Evolutionary conservation across 169 alveolate genomes (phyloP), one percentile per base, ranked within the genome.

Genomic region (Hammondia hammondi): DNA sequence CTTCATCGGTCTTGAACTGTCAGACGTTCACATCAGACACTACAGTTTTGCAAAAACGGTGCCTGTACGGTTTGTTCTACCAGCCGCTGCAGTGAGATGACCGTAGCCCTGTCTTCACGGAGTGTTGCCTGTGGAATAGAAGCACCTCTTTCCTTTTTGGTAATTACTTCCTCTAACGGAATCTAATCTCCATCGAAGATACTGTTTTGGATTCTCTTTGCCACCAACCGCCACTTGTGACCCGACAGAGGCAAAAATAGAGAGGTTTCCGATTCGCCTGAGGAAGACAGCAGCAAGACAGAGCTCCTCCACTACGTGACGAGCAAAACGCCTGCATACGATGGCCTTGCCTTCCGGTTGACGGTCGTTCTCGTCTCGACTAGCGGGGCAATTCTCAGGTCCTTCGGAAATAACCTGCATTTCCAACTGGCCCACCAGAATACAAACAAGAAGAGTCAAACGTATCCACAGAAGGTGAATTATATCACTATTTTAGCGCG

Each of bases 281-380:
- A 52, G 81, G 81, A 48, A 27, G 81, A 56, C 92, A 56, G 81
- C 92, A 39, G 81, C 35, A 21, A 10, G 52, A 87, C 81, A 29
- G 92, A 87, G 48, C 81, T 87, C 48, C 56, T 87, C 61, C 92
- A 87, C 81, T 87, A 52, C 56, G 92, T 87, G 56, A 87, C 81
- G 32, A 52, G 81, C 45, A 19, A 52, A 35, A 32, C 92, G 45
- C 56, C 73, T 6, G 56, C n/a, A 19, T 87, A 87, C 81, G 92
- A 87, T 72, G 92, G 92, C 29, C 52, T 87, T 32, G 73, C 81
- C 3, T 87, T 87, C 52, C 92, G 81, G 27, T 24, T 87, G 81
- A 27, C 81, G n/a, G 92, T 87, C 73, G 14, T 24, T 10, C 81
- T 87, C 35, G 92, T 87, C 21, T 27, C 73, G 27, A 56, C 73